Evolutionary conservation across 345 rosid species (phyloP), one percentile per base, ranked within the genome.

Genomic region (Ceriops tagal): DNA sequence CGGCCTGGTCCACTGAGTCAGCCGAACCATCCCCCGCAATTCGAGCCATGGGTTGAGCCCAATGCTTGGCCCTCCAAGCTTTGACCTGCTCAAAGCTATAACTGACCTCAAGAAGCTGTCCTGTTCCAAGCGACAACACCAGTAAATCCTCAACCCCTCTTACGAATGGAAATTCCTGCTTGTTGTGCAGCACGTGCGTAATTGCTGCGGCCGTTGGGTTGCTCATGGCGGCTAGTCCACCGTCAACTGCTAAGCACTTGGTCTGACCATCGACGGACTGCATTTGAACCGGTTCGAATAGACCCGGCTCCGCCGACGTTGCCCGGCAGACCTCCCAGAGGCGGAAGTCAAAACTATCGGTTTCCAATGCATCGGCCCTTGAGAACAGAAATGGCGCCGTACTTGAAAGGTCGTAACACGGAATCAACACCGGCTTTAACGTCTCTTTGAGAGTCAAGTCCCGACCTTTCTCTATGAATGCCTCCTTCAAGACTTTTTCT

Each of bases 141-240:
- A 93, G 69, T 77, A 93, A 81, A 84, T 93, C 98, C 84, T 91
- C 98, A 27, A 89, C 95, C 1, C 98, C 98, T 65, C 96, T 81
- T 68, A 93, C 98, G 69, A 91, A 91, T 19, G 98, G 98, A 30
- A 93, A 93, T 80, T 93, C 98, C 71, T 91, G 96, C 84, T 93
- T 93, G 77, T 93, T 93, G 53, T 93, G 98, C 65, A 93, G 76
- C 70, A 93, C 98, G 79, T 93, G 98, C 62, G 98, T 93, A 37
- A 93, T 91, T 15, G 98, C 97, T 18, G 98, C 98, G 1, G 96
- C 86, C 2, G 98, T 77, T 9, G 97, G 98, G 72, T 93, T 93
- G 65, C 80, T 88, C 97, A 87, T 91, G 0, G 92, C 88, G 0
- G 92, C 90, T 30, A 92, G 70, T 2, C 96, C 97, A 1, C 97